Evolutionary conservation across 306 rosid genomes (phyloP), one percentile per base, ranked within the genome.

Genomic region (Vigna reflexopilosa): DNA sequence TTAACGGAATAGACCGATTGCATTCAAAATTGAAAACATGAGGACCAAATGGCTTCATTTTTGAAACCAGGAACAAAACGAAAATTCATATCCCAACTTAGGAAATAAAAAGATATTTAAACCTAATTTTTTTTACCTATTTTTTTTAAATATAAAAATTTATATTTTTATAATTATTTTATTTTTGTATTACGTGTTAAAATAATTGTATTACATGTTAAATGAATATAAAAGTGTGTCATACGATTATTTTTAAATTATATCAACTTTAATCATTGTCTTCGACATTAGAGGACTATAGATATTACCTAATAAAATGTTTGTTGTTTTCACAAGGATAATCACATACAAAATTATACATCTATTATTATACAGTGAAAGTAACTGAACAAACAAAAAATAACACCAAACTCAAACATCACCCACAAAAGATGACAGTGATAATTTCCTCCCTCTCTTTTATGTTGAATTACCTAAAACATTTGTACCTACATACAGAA

Each of bases 401-500:
- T 36, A 66, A 40, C 34, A 24, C 56, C 67, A 51, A 12, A 26
- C 67, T 26, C 22, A 54, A 76, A 67, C 57, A 67, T 38, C 45
- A 36, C 22, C 81, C 19, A 56, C 32, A 78, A 68, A 22, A 75
- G 19, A 19, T 34, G 26, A 57, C 40, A 55, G 34, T 56, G 17
- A 57, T n/a, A 45, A 56, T 69, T 32, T 68, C 38, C 70, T 78
- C 42, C 28, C 42, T 47, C 38, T 68, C 28, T 44, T 26, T 14
- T 67, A 65, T 65, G 66, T 64, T 44, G 49, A 44, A 44, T 66
- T 0, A 40, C 47, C 81, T 32, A 67, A 67, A 56, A 24, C 59
- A 67, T 57, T 34, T 78, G 63, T 69, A 68, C 54, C 40, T 45
- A 57, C 40, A 78, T 45, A 57, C 40, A 78, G 30, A 17, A 77